Conservation (phyloP, 1,139 yeast genomes). For the Candida labiduridarum region DNA sequence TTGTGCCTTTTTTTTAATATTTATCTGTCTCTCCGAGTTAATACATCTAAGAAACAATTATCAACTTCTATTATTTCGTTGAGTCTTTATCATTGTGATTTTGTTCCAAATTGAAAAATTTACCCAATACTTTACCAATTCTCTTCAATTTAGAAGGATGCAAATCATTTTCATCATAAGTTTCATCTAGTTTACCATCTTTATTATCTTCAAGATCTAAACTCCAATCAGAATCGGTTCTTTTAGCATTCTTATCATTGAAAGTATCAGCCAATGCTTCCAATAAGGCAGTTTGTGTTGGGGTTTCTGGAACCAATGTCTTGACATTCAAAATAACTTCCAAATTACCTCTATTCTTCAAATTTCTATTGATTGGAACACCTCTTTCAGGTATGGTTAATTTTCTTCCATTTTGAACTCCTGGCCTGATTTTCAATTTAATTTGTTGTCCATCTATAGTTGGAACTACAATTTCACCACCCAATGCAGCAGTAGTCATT, state of each 20-base stretch:
- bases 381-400: slow-evolving; percentile 87
- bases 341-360: slow-evolving; percentile 75
- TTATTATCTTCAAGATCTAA: slow-evolving; percentile 38
- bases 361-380: slow-evolving; percentile 66
- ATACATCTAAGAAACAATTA: background rate
- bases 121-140: slow-evolving; percentile 64
- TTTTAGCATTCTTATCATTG: slow-evolving; percentile 75
- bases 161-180: slow-evolving; percentile 43
- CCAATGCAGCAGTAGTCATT: slow-evolving; percentile 95
- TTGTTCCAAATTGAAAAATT: slow-evolving; percentile 57
- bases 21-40: background rate
- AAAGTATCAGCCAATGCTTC: slow-evolving; percentile 94
- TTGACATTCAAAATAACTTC: slow-evolving; percentile 73
- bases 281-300: slow-evolving; percentile 87
- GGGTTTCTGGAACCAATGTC: slow-evolving; percentile 73
- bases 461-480: slow-evolving; percentile 87
- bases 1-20: background rate
- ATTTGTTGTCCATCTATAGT: slow-evolving; percentile 78
- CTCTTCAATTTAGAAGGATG: slow-evolving; percentile 61
- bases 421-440: slow-evolving; percentile 81
- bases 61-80: slow-evolving; percentile 6
- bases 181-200: slow-evolving; percentile 21
- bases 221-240: slow-evolving; percentile 63
- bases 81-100: slow-evolving; percentile 9
- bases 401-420: slow-evolving; percentile 77